phyloP scores from a whole-genome alignment of 495 filamentous ascomycete species.

The Daldinia caldariorum region DNA sequence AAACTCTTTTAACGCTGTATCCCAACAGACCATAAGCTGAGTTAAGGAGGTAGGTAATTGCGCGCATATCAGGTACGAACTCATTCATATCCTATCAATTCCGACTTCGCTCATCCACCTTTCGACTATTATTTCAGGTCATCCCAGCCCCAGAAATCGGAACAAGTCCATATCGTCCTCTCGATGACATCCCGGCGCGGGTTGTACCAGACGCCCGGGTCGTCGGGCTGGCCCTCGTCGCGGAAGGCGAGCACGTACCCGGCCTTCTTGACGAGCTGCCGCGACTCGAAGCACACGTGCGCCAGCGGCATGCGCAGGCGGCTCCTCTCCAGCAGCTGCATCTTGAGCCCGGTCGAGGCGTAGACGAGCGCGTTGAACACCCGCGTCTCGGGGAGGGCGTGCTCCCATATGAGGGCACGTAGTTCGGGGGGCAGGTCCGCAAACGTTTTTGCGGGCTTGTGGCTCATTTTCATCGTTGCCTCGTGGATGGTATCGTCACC shows the following conservation, averaged over 20 bases:
- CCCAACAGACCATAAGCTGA: not conserved
- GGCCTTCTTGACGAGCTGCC: conserved; percentile 36
- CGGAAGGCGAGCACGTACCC: conserved; percentile 43
- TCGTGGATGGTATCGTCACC: no score
- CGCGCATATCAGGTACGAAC: no score
- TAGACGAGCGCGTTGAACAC: conserved; percentile 44
- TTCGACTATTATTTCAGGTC: not conserved
- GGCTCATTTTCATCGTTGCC: not conserved
- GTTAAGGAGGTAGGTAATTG: not conserved
- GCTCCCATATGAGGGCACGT: conserved; percentile 48
- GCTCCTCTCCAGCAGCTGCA: conserved; percentile 35
- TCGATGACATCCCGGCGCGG: conserved; percentile 41
- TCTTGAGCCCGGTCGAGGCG: conserved; percentile 37
- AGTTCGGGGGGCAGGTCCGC: conserved; percentile 44
- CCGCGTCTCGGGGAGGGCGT: conserved; percentile 43
- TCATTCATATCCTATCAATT: no score
- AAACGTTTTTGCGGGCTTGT: conserved; percentile 30
- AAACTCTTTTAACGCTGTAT: no score
- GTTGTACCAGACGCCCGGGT: conserved; percentile 46
- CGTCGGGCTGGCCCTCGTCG: conserved; percentile 31
- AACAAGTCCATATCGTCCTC: conserved; percentile 40
- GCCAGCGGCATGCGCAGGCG: conserved; percentile 39
- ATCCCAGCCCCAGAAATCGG: conserved; percentile 31
- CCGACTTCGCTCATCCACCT: no score
- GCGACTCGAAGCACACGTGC: conserved; percentile 46